Percentiles rank a stretch among this genome's conserved stretches.
Conservation (phyloP, 371 early-diverging fungal genomes). For the Sporodiniella umbellata region DNA sequence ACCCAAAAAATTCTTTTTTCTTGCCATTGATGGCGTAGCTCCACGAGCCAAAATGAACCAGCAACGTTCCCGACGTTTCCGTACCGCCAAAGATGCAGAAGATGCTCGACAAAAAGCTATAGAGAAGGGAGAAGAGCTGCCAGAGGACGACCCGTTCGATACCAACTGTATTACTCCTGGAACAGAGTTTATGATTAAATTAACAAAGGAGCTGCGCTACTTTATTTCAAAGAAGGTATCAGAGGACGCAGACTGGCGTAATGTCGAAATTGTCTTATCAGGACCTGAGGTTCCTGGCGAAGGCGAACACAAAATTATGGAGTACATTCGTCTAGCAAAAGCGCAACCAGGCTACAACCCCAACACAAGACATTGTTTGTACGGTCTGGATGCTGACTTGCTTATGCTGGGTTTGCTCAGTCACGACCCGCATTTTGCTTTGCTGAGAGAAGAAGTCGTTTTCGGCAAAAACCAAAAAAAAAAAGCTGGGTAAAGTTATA, state of each 20-base stretch:
- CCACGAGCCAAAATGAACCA: slow-evolving; percentile 99
- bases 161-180: slow-evolving; percentile 99
- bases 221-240: slow-evolving; percentile 90
- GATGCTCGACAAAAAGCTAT: slow-evolving; percentile 60
- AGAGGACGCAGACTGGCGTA: slow-evolving; percentile 89
- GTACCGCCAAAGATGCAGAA: slow-evolving; percentile 87
- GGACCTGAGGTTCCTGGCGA: slow-evolving; percentile 98
- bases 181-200: slow-evolving; percentile 96
- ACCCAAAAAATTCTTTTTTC: slow-evolving; percentile 94
- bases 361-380: slow-evolving; percentile 93
- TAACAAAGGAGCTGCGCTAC: slow-evolving; percentile 84
- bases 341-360: slow-evolving; percentile 77
- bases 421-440: slow-evolving; percentile 94
- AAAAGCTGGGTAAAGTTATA: slow-evolving; percentile 36
- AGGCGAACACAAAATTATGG: slow-evolving; percentile 99
- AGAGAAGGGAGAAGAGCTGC: slow-evolving; percentile 65
- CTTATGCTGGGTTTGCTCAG: slow-evolving; percentile 96
- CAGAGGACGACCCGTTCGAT: slow-evolving; percentile 87
- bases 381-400: slow-evolving; percentile 98
- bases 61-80: slow-evolving; percentile 96
- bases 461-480: slow-evolving; percentile 70
- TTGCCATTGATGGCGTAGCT: slow-evolving; percentile 98
- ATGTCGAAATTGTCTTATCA: slow-evolving; percentile 88
- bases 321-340: slow-evolving; percentile 89
- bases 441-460: slow-evolving; percentile 95